Base-by-base conservation (phyloP, 768 basidiomycete genomes). In the Saitozyma podzolica region DNA sequence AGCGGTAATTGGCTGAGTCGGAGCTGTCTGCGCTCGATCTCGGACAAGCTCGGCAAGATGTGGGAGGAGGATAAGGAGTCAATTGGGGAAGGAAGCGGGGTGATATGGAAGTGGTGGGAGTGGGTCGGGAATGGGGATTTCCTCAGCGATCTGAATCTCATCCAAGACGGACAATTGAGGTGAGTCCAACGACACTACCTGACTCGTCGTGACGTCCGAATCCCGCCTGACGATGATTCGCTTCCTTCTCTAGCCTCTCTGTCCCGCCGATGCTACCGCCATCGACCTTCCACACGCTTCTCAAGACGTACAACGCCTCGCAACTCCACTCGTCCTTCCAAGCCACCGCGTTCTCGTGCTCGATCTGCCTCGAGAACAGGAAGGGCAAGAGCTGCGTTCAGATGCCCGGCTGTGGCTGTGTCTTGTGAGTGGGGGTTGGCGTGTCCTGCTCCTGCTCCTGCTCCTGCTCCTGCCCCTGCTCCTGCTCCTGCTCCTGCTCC, bases 381-480 rank as follows among this genome's bases (percentile, higher is more conserved):
- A 92, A 91, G 74, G 92, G 92, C 50, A 83, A 85, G 13, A 85
- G 85, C 66, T 92, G 91, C 74, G 70, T 92, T 14, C 83, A 85
- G 64, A 81, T 94, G 56, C 68, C 54, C 74, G 81, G 2, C 0
- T 94, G 92, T 73, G 78, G 80, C 0, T 92, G 94, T 76, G 84
- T 92, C 11, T 94, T 92, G 78, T 80, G 53, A 65, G 78, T 72
- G 29, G 29, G 29, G 6, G 20, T 43, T 8, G 16, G 20, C 16
- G 14, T 11, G 11, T 50, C 29, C 14, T 19, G 5, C 29, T 29
- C 29, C 29, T 29, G 29, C 29, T 29, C 29, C 29, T 29, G 29
- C 29, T 29, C 29, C 29, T 29, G 29, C 29, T 29, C 29, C 29
- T 29, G 2, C 29, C 29, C 29, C 29, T 29, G 29, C 29, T 29